phyloP scores from a whole-genome alignment of 768 basidiomycete species.

The Leccinellum albellum region DNA sequence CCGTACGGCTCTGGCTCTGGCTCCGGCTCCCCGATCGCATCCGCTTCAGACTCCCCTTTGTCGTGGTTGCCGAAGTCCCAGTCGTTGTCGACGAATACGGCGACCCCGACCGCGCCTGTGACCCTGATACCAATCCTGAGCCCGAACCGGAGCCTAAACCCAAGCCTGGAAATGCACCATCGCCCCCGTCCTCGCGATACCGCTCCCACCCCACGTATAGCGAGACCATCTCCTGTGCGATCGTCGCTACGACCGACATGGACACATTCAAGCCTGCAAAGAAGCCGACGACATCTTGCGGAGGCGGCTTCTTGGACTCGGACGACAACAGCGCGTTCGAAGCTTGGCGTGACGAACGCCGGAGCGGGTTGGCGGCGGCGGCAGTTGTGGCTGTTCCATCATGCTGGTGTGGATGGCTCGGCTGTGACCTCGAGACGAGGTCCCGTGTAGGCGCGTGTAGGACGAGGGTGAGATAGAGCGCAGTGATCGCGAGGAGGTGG shows the following conservation, averaged over 20 bases:
- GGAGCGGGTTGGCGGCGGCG: slow-evolving; percentile 35
- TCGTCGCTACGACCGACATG: slow-evolving; percentile 72
- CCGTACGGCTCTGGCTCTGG: slow-evolving; percentile 25
- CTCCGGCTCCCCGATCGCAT: slow-evolving; percentile 20
- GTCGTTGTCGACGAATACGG: slow-evolving; percentile 18
- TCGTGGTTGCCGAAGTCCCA: not conserved
- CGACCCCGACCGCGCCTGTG: slow-evolving; percentile 13
- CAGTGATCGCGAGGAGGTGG: slow-evolving; percentile 88
- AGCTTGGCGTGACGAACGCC: slow-evolving; percentile 54
- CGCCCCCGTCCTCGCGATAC: slow-evolving; percentile 62
- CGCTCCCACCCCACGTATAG: slow-evolving; percentile 87
- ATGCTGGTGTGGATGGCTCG: slow-evolving; percentile 2
- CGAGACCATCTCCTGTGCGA: slow-evolving; percentile 88
- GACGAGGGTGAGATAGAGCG: slow-evolving; percentile 84
- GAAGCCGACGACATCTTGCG: slow-evolving; percentile 72
- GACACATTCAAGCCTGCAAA: slow-evolving; percentile 85
- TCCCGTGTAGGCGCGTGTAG: slow-evolving; percentile 60
- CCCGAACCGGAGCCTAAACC: not conserved
- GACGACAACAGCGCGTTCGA: slow-evolving; percentile 25
- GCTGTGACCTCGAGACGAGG: slow-evolving; percentile 37
- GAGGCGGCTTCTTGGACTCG: slow-evolving; percentile 30
- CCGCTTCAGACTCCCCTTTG: slow-evolving; percentile 23
- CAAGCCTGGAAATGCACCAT: slow-evolving; percentile 14
- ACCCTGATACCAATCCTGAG: not conserved
- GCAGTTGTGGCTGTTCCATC: not conserved